Percentiles rank a stretch among this genome's conserved stretches.
These are phyloP conservation scores for Begonia fuchsioides DNA, from an alignment of 306 rosid genomes.

Conservation along the genomic window DNA sequence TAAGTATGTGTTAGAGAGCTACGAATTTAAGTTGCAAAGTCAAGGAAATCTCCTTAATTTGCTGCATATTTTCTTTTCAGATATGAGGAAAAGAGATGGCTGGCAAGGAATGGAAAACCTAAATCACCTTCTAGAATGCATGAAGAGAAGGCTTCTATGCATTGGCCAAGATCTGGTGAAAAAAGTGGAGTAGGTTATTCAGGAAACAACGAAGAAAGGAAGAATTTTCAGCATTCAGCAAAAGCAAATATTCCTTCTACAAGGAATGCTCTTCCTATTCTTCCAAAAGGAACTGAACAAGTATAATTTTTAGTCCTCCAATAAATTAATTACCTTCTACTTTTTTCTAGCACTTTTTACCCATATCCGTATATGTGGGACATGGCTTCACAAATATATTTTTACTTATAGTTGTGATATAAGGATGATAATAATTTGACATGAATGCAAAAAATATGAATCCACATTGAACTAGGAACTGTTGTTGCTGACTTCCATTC, in stretches of 20 bases:
- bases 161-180: conserved; percentile 60
- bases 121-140: conserved; percentile 45
- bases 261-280: conserved; percentile 42
- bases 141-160: conserved; percentile 44
- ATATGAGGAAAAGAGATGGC: conserved; percentile 97
- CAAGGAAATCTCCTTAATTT: conserved; percentile 2
- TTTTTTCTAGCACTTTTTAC: too few relatives aligned
- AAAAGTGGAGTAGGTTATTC: conserved; percentile 38
- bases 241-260: conserved; percentile 21
- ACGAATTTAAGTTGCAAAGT: not conserved
- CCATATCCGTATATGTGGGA: too few relatives aligned
- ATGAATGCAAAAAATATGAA: too few relatives aligned
- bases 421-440: too few relatives aligned
- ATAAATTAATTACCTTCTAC: conserved; percentile 1
- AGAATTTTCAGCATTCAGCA: conserved; percentile 29
- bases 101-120: conserved; percentile 57
- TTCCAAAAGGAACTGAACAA: conserved; percentile 62
- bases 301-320: conserved; percentile 19
- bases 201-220: conserved; percentile 36
- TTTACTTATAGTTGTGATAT: too few relatives aligned
- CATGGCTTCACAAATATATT: too few relatives aligned
- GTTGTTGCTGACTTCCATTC: too few relatives aligned
- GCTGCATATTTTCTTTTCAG: conserved; percentile 24
- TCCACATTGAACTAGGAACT: too few relatives aligned
- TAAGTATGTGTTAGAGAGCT: conserved; percentile 29